phyloP scores from a whole-genome alignment of 139 green algal species.

The Asterochloris sp. region DNA sequence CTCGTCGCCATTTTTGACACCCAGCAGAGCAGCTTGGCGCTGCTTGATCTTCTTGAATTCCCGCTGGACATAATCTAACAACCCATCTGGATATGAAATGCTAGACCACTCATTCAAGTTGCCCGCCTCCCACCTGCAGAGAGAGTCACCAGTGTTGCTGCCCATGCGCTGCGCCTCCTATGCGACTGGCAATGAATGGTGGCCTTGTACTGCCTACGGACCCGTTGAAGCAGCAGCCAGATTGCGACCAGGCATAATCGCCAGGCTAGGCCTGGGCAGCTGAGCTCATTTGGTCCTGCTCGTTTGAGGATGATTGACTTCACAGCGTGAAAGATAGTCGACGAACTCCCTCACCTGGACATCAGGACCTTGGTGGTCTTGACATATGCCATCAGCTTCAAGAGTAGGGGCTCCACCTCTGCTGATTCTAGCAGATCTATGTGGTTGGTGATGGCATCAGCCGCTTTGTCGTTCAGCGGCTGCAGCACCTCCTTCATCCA shows the following conservation, averaged over 20 bases:
- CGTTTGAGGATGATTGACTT: background rate
- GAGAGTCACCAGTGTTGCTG: background rate
- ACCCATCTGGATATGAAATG: constrained; percentile 71
- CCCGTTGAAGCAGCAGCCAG: background rate
- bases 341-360: constrained; percentile 28
- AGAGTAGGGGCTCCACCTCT: constrained; percentile 61
- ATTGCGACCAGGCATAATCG: background rate
- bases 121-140: constrained; percentile 50
- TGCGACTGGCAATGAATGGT: background rate
- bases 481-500: constrained; percentile 86
- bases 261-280: background rate
- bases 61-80: constrained; percentile 37
- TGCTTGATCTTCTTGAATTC: constrained; percentile 66
- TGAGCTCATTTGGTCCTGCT: background rate
- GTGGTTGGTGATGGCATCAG: constrained; percentile 48
- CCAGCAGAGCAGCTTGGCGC: constrained; percentile 60
- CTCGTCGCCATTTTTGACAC: constrained; percentile 24
- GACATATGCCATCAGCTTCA: constrained; percentile 83
- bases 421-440: constrained; percentile 64
- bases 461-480: constrained; percentile 80
- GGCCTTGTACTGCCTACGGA: background rate
- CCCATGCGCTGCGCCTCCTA: background rate
- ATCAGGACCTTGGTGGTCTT: constrained; percentile 67
- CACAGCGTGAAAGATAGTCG: background rate
- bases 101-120: constrained; percentile 45